Conservation (phyloP, 345 rosid species). For the Gossypium sturtianum region DNA sequence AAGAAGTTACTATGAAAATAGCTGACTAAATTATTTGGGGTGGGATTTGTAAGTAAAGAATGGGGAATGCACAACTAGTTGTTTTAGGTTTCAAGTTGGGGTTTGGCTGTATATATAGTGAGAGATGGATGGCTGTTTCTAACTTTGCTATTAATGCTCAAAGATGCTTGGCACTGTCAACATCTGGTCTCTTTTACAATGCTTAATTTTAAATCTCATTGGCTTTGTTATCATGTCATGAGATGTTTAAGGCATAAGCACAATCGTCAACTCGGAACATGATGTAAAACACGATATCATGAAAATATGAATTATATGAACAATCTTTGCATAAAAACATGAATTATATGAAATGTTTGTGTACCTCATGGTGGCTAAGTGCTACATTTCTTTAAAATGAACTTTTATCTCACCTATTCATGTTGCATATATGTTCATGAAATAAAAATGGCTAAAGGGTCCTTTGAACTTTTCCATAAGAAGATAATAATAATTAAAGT, state of each 20-base stretch:
- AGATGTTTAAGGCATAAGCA: neutral
- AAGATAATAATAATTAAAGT: too few species aligned
- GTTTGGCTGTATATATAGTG: conserved; percentile 12
- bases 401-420: too few species aligned
- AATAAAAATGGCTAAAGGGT: too few species aligned
- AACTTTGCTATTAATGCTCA: neutral
- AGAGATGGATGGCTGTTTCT: neutral
- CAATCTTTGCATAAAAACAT: too few species aligned
- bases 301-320: too few species aligned
- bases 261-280: too few species aligned
- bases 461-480: too few species aligned
- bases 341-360: too few species aligned
- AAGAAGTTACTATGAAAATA: conserved; percentile 20
- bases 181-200: neutral
- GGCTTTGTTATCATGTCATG: neutral
- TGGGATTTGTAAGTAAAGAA: conserved; percentile 17
- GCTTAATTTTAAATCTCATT: neutral
- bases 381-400: too few species aligned
- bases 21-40: conserved; percentile 8
- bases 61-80: conserved; percentile 6
- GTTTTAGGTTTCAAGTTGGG: conserved; percentile 7
- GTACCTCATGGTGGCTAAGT: too few species aligned
- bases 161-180: neutral
- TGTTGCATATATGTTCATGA: too few species aligned
- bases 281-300: too few species aligned